Evolutionary conservation across 139 green algal species (phyloP), one percentile per base, ranked within the genome.

Genomic region (Cymbomonas tetramitiformis): DNA sequence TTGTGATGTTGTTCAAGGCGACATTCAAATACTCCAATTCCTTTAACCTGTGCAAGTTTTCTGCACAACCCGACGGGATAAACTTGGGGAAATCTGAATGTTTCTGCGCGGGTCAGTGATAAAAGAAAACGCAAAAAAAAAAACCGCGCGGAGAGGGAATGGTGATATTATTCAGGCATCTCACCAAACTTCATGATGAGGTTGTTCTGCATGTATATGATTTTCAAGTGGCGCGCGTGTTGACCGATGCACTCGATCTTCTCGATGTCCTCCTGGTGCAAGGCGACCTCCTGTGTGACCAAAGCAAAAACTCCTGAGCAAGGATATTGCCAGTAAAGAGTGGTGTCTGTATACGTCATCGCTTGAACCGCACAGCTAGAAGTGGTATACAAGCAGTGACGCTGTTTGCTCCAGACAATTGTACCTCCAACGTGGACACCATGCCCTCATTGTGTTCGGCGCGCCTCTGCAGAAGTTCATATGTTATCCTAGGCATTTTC

Each of bases 161-260:
- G n/a, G n/a, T n/a, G n/a, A n/a, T n/a, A n/a, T n/a, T n/a, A n/a
- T n/a, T n/a, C n/a, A n/a, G n/a, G n/a, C n/a, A n/a, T n/a, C n/a
- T n/a, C n/a, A 62, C 56, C 52, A 10, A 95, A 75, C 30, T 81
- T 88, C 18, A 60, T 44, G 15, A 95, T 93, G 0, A 91, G 39
- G 62, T 95, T 95, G 75, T 84, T 92, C 31, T 95, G 87, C 10
- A 95, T 63, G 47, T 90, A 89, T 0, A 94, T 61, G n/a, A 94
- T 93, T 46, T 79, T 82, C 2, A 95, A 65, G 12, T 81, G 51
- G 0, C 79, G 75, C 68, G 84, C 93, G 1, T 81, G 30, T 2
- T 83, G 72, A 6, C 79, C 81, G 3, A 94, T 44, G 18, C 80
- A 25, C 65, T 94, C 83, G 2, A 95, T 93, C 6, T 67, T 72